Base-by-base conservation (phyloP, 768 basidiomycete genomes). In the Rubroboletus satanas region DNA sequence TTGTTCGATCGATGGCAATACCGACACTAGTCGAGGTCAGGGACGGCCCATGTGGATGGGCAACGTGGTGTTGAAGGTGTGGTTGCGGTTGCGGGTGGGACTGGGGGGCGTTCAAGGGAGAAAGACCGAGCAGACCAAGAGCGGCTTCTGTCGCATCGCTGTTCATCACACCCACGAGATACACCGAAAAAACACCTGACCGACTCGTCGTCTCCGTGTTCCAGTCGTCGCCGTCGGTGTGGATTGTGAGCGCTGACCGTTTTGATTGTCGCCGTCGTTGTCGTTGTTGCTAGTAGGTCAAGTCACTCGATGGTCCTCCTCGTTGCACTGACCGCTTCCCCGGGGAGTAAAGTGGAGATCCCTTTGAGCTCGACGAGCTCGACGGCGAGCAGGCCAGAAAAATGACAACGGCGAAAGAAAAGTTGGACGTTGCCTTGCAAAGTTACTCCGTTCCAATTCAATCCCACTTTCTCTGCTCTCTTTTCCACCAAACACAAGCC, bases 111-210 rank as follows among this genome's bases (percentile, higher is more conserved):
- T 70, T 70, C 52, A 68, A 64, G 45, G 73, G 70, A 41, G 74
- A 77, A 46, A 82, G 78, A 63, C 77, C 76, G 56, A 83, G 76
- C 28, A 83, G 73, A 66, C 80, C 82, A 54, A 83, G 78, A 38
- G 79, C 80, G 52, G 81, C 82, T 69, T 83, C 82, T 63, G 77
- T 75, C 62, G 79, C 81, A 79, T 83, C 82, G 72, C 69, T 77
- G 66, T 73, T 73, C 77, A 78, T 79, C 67, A 68, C 63, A 61
- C 57, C 53, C 38, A 33, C 46, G 18, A 44, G 38, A 54, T 48
- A 55, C 46, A 51, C 52, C 53, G 36, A 56, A 37, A 49, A 48
- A 57, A 54, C 4, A 15, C 21, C 50, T 42, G 55, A 45, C 26
- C 35, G 42, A 2, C 47, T 52, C 55, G 49, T 52, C 55, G 58